These are phyloP conservation scores for Penicillium sp. DNA, from an alignment of 2,329 filamentous ascomycete species.

Conservation along the genomic window DNA sequence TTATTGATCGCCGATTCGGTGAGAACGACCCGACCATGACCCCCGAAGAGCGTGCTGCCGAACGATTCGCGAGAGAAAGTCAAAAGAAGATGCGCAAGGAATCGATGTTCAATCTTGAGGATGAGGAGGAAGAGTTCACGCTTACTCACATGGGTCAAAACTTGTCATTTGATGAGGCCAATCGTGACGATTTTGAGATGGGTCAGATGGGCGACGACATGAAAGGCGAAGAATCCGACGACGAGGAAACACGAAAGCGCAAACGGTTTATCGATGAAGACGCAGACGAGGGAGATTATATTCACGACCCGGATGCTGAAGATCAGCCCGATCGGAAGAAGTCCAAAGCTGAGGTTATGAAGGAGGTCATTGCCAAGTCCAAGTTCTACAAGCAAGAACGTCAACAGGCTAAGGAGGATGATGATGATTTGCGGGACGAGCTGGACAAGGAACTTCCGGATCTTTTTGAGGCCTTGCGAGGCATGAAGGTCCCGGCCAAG, in stretches of 20 bases:
- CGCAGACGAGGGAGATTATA: constrained; percentile 40
- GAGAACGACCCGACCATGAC: constrained; percentile 95
- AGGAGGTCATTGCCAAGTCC: constrained; percentile 95
- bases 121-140: constrained; percentile 67
- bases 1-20: constrained; percentile 90
- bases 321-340: constrained; percentile 81
- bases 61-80: constrained; percentile 87
- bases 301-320: constrained; percentile 52
- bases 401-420: constrained; percentile 88
- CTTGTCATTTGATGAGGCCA: constrained; percentile 62
- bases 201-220: constrained; percentile 71
- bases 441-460: constrained; percentile 81
- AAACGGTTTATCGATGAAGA: constrained; percentile 49
- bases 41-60: constrained; percentile 86
- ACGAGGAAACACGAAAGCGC: constrained; percentile 59
- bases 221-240: constrained; percentile 48
- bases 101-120: constrained; percentile 88
- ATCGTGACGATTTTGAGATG: constrained; percentile 76
- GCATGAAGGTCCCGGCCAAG: constrained; percentile 56
- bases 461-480: constrained; percentile 70
- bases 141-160: constrained; percentile 84
- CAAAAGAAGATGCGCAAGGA: constrained; percentile 74
- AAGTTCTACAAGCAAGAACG: constrained; percentile 94
- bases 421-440: constrained; percentile 81
- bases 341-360: constrained; percentile 94